phyloP scores from a whole-genome alignment of 2,329 filamentous ascomycete genomes.

The Colletotrichum liriopes region DNA sequence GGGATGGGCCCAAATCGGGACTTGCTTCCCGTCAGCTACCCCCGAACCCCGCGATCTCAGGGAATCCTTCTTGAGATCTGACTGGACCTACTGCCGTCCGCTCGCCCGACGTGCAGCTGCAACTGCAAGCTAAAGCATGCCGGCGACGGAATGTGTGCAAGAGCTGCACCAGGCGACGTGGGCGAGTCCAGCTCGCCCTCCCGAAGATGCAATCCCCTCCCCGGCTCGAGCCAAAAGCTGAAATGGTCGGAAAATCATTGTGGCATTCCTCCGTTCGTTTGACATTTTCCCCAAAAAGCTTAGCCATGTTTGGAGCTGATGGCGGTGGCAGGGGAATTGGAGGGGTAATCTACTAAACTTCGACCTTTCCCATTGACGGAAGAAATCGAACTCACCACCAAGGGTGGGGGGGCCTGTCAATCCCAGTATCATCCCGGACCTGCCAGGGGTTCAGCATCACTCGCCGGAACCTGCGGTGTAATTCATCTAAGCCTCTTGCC shows the following conservation, averaged over 20 bases:
- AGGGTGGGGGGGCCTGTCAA: neutral
- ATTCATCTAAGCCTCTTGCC: neutral
- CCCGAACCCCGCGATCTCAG: conserved; percentile 24
- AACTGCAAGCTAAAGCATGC: neutral
- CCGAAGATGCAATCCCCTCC: neutral
- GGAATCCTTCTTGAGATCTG: conserved; percentile 6
- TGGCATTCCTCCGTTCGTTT: neutral
- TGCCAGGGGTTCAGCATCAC: conserved; percentile 21
- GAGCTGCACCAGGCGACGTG: conserved; percentile 1
- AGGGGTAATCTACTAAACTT: conserved; percentile 7
- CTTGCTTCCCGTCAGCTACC: neutral
- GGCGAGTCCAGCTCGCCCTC: neutral
- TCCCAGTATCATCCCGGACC: conserved; percentile 30
- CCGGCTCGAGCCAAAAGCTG: neutral
- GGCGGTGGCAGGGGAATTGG: neutral
- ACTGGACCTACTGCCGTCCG: conserved; percentile 25
- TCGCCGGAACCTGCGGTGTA: neutral
- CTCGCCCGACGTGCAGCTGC: conserved; percentile 24
- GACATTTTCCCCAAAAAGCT: neutral
- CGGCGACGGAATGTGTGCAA: neutral
- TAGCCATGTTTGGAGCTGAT: neutral
- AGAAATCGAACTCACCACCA: conserved; percentile 23
- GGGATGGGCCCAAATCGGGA: neutral
- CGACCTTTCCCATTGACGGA: conserved; percentile 37
- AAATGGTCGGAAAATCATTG: neutral